Conservation (phyloP, 2,329 filamentous ascomycete genomes). For the Chlorencoelia australis region DNA sequence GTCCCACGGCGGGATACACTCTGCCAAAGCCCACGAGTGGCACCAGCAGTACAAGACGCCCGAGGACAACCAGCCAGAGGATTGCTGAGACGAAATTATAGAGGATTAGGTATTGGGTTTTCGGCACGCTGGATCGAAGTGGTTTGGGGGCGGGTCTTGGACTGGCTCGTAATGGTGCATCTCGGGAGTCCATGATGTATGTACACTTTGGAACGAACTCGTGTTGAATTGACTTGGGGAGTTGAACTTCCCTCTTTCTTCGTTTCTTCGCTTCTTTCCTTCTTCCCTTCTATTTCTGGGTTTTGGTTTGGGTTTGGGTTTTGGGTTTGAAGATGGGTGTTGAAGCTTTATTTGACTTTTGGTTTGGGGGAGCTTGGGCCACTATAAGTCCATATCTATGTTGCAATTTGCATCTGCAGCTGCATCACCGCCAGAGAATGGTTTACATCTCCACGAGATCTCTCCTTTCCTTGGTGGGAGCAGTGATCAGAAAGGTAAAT, state of each 20-base stretch:
- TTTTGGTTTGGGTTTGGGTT: not conserved
- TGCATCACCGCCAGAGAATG: not conserved
- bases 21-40: slow-evolving; percentile 42
- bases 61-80: slow-evolving; percentile 71
- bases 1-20: slow-evolving; percentile 52
- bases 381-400: not conserved
- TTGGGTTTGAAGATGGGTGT: not conserved
- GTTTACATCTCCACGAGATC: no score
- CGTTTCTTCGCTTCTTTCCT: no score
- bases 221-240: not conserved
- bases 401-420: not conserved
- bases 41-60: slow-evolving; percentile 50
- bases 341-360: no score
- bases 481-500: not conserved
- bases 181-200: slow-evolving; percentile 13
- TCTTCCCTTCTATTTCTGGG: not conserved
- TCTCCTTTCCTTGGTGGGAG: not conserved
- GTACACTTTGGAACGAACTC: not conserved
- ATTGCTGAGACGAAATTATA: slow-evolving; percentile 76
- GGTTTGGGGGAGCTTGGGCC: slow-evolving; percentile 8
- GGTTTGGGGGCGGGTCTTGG: slow-evolving; percentile 20
- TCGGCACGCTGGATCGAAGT: slow-evolving; percentile 33
- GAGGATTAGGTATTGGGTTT: slow-evolving; percentile 62
- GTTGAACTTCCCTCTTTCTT: not conserved
- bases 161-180: slow-evolving; percentile 1